Base-by-base conservation (phyloP, 768 basidiomycete species). In the Cystofilobasidium macerans region DNA sequence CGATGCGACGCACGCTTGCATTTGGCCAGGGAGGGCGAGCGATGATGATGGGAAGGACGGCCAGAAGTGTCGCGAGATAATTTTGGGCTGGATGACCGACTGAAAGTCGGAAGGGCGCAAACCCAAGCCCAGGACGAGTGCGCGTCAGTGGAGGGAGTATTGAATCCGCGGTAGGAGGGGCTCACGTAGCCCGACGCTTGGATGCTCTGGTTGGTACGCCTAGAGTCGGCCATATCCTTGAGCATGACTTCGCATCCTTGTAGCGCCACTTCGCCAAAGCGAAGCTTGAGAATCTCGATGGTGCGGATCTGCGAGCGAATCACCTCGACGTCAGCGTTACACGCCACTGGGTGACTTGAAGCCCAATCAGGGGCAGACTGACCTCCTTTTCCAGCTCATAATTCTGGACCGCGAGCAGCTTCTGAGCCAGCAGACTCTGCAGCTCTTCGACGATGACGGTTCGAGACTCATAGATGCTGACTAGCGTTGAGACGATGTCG, bases 161-260 rank as follows among this genome's bases (percentile, higher is more conserved):
- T 45, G 16, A 11, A 18, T 3, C 36, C 42, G 22, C 3, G 42
- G 28, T 30, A 9, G 33, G 28, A 32, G 20, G 40, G 48, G 72
- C 85, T 70, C 71, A 90, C 89, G 57, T 78, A 67, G 58, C 81
- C 80, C 72, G 88, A 84, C 0, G 84, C 81, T 70, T 94, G 89
- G 1, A 98, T 83, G 74, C 87, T 86, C n/a, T 83, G 83, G 74
- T 98, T 89, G 57, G 86, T 87, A 38, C 90, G 83, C 72, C 85
- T 86, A 45, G 94, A 95, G 75, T 98, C 92, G 3, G 89, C 87
- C 84, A 98, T 88, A 75, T 99, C 95, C 73, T 85, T 88, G 73
- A 98, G 78, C 95, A 99, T 98, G 62, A 99, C 92, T 74, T 98
- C 94, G 79, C 93, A 97, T 7, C 91, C 88, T 74, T 95, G 91